Evolutionary conservation across 192 early-diverging fungal genomes (phyloP), one percentile per base, ranked within the genome.

Genomic region (Thamnidium elegans): DNA sequence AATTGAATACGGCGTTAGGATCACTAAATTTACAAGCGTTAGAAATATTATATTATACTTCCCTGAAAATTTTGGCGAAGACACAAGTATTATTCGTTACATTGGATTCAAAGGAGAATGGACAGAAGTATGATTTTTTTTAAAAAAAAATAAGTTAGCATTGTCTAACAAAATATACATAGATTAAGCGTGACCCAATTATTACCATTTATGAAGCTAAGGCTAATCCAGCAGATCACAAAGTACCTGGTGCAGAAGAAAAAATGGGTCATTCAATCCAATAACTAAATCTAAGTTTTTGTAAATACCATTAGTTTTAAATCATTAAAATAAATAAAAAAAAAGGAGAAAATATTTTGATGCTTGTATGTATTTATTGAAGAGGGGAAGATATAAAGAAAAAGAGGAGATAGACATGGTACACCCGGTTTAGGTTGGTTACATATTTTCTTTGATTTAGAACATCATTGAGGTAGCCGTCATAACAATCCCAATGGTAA

Each of bases 91-190:
- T 44, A 82, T 99, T 39, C 76, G 70, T 15, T 99, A 88, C 65
- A 77, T 99, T 74, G 93, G 92, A 10, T 85, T 99, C 67, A 92
- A 94, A 60, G 97, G 97, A 43, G 96, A 96, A 66, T 95, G 86
- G 83, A 87, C 83, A 55, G 82, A 86, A 79, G 86, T 86, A 71
- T 58, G 47, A 50, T 3, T 19, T 56, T 30, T 7, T 58, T 58
- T 58, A 43, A 43, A 21, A 58, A 58, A 21, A 10, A 3, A 34
- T 14, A 42, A 13, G 20, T 19, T 58, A 39, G 20, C 1, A 52
- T 26, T 13, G 10, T 7, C 51, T 52, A 11, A 26, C 21, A 30
- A 7, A 9, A 19, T 17, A 55, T 15, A 6, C 15, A 34, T 67
- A 84, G 85, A 70, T 89, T 48, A 84, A 81, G 48, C 80, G 83